These are phyloP conservation scores for Beta corolliflora DNA, from an alignment of 179 eudicot species.

Conservation along the genomic window DNA sequence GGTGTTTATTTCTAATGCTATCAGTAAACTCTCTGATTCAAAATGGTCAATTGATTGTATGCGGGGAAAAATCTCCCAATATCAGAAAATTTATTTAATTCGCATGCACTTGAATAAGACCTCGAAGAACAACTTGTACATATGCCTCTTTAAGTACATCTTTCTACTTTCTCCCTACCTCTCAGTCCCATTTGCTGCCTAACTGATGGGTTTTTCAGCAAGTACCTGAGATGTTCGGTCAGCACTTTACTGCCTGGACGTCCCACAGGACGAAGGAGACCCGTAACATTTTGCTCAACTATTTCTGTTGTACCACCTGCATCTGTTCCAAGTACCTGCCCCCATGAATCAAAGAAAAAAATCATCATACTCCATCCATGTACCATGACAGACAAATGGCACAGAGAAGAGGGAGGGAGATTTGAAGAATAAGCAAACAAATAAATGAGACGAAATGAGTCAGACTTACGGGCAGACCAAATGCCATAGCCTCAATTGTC, in stretches of 20 bases:
- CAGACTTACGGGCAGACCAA: conserved; percentile 85
- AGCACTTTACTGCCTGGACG: conserved; percentile 66
- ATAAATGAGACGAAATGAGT: conserved; percentile 10
- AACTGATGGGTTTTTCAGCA: conserved; percentile 64
- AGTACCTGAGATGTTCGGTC: conserved; percentile 59
- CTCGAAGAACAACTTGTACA: conserved; percentile 78
- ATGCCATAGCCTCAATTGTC: conserved; percentile 98
- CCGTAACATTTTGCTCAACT: conserved; percentile 77
- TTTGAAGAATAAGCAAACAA: background rate
- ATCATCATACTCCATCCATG: too few species aligned
- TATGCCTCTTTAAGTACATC: conserved; percentile 85
- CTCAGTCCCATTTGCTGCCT: conserved; percentile 75
- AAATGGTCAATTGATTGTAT: too few species aligned
- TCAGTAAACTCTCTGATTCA: conserved; percentile 10
- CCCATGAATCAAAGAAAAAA: conserved; percentile 17
- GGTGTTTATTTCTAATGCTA: background rate
- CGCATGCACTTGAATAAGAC: conserved; percentile 86
- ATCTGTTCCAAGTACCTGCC: conserved; percentile 90
- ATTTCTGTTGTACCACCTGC: conserved; percentile 95
- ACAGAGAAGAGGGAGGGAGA: background rate
- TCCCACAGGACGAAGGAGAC: conserved; percentile 87
- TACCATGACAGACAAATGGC: too few species aligned
- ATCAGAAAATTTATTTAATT: conserved; percentile 27
- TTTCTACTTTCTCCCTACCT: conserved; percentile 82
- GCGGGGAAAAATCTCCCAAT: background rate